Percentiles rank a stretch among this genome's conserved stretches.
These are phyloP conservation scores for Gypsophila paniculata DNA, from an alignment of 179 eudicot genomes.

Conservation along the genomic window DNA sequence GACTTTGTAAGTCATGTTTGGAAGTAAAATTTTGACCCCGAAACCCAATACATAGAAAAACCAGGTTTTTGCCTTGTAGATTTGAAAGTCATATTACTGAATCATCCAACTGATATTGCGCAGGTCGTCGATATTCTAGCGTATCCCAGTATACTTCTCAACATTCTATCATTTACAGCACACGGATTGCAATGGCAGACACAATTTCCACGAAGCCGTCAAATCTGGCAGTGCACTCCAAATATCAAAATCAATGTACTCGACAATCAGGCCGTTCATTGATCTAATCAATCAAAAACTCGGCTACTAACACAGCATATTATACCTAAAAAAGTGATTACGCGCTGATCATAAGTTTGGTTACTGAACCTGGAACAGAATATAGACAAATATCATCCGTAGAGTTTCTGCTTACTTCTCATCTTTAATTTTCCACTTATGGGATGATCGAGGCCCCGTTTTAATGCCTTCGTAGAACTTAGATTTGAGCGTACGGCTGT, in stretches of 20 bases:
- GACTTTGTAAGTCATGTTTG: too few relatives aligned
- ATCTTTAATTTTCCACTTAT: slow-evolving; percentile 66
- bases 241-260: too few relatives aligned
- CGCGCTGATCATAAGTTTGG: neutral
- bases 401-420: slow-evolving; percentile 15
- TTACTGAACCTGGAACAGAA: neutral
- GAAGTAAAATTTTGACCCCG: too few relatives aligned
- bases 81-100: too few relatives aligned
- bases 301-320: neutral
- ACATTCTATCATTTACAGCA: too few relatives aligned
- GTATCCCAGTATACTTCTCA: too few relatives aligned
- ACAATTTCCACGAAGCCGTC: too few relatives aligned
- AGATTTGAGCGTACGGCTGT: slow-evolving; percentile 49
- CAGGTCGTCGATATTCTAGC: too few relatives aligned
- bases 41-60: too few relatives aligned
- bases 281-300: neutral
- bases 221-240: neutral
- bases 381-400: neutral
- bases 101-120: too few relatives aligned
- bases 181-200: too few relatives aligned
- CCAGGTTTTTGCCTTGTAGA: too few relatives aligned
- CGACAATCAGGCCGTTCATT: neutral
- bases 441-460: slow-evolving; percentile 70
- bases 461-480: slow-evolving; percentile 76
- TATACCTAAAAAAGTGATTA: neutral